phyloP scores from a whole-genome alignment of 2,329 filamentous ascomycete genomes.

The Ophiostoma tasmaniense region DNA sequence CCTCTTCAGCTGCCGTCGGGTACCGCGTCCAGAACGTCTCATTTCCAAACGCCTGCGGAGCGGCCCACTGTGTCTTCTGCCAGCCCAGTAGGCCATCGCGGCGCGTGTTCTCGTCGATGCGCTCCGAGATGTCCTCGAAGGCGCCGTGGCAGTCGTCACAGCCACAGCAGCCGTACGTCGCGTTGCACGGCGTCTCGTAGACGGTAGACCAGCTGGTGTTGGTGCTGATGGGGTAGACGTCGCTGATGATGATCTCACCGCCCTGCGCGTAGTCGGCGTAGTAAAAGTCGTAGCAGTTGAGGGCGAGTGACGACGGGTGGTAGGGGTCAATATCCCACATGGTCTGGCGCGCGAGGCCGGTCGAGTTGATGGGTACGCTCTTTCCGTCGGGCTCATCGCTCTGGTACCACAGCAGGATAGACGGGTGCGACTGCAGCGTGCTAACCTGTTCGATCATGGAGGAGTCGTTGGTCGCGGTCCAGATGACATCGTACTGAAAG shows the following conservation, averaged over 20 bases:
- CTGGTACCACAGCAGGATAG: slow-evolving; percentile 5
- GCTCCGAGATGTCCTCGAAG: background rate
- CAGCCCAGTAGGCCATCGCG: background rate
- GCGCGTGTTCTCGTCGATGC: background rate
- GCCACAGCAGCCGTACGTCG: background rate
- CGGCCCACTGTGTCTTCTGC: slow-evolving; percentile 3
- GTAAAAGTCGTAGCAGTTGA: slow-evolving; percentile 4
- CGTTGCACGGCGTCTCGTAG: slow-evolving; percentile 4
- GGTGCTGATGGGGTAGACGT: slow-evolving; percentile 4
- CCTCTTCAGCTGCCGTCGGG: background rate
- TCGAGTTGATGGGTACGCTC: background rate
- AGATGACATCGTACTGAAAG: slow-evolving; percentile 1
- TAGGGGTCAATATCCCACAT: slow-evolving; percentile 3
- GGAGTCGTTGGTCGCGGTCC: background rate
- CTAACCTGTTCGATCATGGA: background rate
- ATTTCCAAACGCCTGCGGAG: background rate
- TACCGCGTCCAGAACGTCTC: slow-evolving; percentile 4
- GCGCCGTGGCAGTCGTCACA: background rate
- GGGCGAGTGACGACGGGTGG: background rate
- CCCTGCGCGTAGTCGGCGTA: background rate
- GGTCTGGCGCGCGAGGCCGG: background rate
- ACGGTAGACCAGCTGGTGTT: slow-evolving; percentile 2
- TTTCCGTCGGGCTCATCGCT: slow-evolving; percentile 6
- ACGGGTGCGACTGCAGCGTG: background rate
- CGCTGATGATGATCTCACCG: background rate